These are phyloP conservation scores for Candida tunisiensis DNA, from an alignment of 1,139 yeast genomes.

Conservation along the genomic window DNA sequence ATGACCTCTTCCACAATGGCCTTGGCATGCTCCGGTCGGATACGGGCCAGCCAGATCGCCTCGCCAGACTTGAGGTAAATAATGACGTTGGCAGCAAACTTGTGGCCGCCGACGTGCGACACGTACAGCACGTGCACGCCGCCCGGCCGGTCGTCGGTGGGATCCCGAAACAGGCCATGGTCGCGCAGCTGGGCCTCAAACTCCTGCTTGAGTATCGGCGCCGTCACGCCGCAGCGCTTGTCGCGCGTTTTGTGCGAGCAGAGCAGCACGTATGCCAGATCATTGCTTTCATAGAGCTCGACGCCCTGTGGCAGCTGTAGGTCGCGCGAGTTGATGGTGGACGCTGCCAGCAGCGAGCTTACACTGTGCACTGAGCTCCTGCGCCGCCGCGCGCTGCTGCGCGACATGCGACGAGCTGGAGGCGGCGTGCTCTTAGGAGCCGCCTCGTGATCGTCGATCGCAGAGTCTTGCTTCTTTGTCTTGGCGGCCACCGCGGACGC, in stretches of 20 bases:
- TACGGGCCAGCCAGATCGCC: slow-evolving; percentile 77
- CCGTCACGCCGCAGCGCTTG: slow-evolving; percentile 85
- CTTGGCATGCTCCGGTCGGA: slow-evolving; percentile 58
- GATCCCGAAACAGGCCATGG: slow-evolving; percentile 53
- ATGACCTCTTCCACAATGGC: slow-evolving; percentile 65
- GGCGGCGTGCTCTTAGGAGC: too few relatives aligned
- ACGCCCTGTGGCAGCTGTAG: too few relatives aligned
- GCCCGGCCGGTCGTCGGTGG: slow-evolving; percentile 43
- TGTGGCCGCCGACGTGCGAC: slow-evolving; percentile 93
- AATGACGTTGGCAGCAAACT: slow-evolving; percentile 76
- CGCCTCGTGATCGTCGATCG: too few relatives aligned
- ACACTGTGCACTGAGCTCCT: too few relatives aligned
- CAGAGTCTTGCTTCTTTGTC: too few relatives aligned
- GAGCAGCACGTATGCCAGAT: slow-evolving; percentile 45
- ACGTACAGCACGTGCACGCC: slow-evolving; percentile 58
- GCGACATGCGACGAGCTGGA: too few relatives aligned
- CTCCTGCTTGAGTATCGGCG: slow-evolving; percentile 77
- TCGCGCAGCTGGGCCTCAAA: slow-evolving; percentile 61
- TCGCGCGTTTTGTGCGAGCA: slow-evolving; percentile 90
- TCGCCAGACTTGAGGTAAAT: slow-evolving; percentile 60
- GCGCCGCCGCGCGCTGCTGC: too few relatives aligned
- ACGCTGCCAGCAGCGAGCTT: too few relatives aligned
- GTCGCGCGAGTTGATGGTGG: too few relatives aligned
- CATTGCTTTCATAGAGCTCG: too few relatives aligned
- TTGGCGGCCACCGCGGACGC: too few relatives aligned